Evolutionary conservation across 331 rosid genomes (phyloP).

Genomic region (Saraca asoca): DNA sequence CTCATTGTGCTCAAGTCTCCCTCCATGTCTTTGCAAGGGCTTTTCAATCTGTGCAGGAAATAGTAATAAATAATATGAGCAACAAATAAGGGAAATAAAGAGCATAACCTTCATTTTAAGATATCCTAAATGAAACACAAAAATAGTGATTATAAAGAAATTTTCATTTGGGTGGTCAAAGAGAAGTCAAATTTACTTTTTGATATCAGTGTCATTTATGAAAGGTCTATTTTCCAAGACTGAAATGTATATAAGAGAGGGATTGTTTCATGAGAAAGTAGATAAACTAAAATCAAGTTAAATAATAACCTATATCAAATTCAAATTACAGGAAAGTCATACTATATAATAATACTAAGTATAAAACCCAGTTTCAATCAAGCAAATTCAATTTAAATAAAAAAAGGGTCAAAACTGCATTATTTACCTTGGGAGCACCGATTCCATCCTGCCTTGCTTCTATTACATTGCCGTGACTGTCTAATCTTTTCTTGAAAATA

Average conservation of each 20-base stretch:
- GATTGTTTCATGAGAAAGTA: background rate
- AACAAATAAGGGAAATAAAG: conserved; percentile 11
- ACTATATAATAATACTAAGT: conserved; percentile 13
- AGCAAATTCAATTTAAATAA: background rate
- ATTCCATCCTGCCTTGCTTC: conserved; percentile 84
- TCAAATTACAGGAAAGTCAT: background rate
- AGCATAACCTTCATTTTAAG: conserved; percentile 10
- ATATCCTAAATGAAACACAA: background rate
- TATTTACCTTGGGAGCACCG: conserved; percentile 78
- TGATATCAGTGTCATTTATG: background rate
- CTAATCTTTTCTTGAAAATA: conserved; percentile 81
- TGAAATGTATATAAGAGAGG: background rate
- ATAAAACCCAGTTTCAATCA: background rate
- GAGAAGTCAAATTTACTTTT: background rate
- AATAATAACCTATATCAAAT: conserved; percentile 1
- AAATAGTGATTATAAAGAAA: background rate
- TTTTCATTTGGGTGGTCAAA: no score
- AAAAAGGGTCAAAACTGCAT: background rate
- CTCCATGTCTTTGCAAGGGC: conserved; percentile 90
- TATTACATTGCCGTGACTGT: conserved; percentile 77
- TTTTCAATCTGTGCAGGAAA: conserved; percentile 68
- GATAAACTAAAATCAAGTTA: no score
- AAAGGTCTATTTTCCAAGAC: background rate
- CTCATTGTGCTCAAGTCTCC: conserved; percentile 95
- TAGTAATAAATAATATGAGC: conserved; percentile 26